phyloP scores from a whole-genome alignment of 768 basidiomycete species.

The Suillus tomentosus region DNA sequence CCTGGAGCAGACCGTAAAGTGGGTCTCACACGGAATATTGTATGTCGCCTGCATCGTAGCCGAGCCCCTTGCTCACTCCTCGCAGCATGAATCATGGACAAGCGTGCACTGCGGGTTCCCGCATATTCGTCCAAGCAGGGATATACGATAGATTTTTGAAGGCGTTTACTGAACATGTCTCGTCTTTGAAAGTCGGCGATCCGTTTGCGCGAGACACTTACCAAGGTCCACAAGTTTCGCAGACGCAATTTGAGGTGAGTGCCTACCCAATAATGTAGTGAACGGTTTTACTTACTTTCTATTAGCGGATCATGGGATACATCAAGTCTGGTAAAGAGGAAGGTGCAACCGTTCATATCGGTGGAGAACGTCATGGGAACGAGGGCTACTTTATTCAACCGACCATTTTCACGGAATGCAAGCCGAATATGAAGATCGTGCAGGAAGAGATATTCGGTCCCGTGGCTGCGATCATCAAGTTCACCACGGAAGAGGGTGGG shows the following conservation, averaged over 20 bases:
- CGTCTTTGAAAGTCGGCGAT: conserved; percentile 42
- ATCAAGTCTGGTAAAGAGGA: conserved; percentile 59
- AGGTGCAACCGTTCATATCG: conserved; percentile 60
- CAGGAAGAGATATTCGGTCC: conserved; percentile 69
- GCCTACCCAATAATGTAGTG: background rate
- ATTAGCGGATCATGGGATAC: conserved; percentile 60
- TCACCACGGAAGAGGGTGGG: conserved; percentile 53
- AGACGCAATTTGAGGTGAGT: conserved; percentile 46
- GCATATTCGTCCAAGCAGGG: conserved; percentile 56
- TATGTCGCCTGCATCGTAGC: conserved; percentile 30
- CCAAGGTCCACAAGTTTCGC: conserved; percentile 51
- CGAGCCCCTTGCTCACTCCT: background rate
- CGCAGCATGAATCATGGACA: conserved; percentile 44
- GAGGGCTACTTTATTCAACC: conserved; percentile 67
- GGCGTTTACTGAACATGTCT: conserved; percentile 38
- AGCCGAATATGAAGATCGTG: conserved; percentile 57
- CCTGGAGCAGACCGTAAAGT: conserved; percentile 57
- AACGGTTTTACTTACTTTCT: background rate
- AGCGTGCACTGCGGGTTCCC: conserved; percentile 53
- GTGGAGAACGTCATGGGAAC: conserved; percentile 52
- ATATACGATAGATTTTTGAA: conserved; percentile 61
- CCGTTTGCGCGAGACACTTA: conserved; percentile 43
- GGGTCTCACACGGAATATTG: conserved; percentile 62
- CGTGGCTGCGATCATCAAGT: conserved; percentile 68
- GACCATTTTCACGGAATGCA: conserved; percentile 62